Percentiles rank a stretch among this genome's conserved stretches.
phyloP scores from a whole-genome alignment of 352 stramenopile species.

The Pythium guiyangense region DNA sequence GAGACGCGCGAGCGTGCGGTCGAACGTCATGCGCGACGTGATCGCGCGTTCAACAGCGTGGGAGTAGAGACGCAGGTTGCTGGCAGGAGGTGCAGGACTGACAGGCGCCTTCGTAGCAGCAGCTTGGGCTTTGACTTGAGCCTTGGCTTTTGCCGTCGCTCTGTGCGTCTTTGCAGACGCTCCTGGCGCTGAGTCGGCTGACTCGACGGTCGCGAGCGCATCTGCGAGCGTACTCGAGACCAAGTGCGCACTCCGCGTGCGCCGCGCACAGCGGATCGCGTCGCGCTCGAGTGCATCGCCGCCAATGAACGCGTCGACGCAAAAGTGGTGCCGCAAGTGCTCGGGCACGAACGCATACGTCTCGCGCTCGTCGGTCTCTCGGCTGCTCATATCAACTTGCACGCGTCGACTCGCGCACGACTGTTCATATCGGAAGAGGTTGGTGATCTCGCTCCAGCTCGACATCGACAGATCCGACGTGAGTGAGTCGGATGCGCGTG shows the following conservation, averaged over 20 bases:
- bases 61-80: constrained; percentile 35
- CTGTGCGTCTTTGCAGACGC: neutral
- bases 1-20: constrained; percentile 29
- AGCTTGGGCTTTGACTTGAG: neutral
- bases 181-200: neutral
- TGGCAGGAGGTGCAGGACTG: constrained; percentile 1
- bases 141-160: neutral
- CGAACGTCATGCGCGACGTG: constrained; percentile 52
- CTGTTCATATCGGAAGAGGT: no score
- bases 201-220: neutral
- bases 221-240: constrained; percentile 22
- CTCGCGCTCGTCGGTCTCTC: constrained; percentile 5
- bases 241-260: constrained; percentile 47
- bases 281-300: constrained; percentile 15
- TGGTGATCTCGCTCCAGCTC: no score
- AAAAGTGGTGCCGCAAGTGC: constrained; percentile 53
- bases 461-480: no score
- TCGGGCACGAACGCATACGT: constrained; percentile 37
- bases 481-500: no score
- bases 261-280: constrained; percentile 30
- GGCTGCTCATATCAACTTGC: no score
- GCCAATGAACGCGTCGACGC: constrained; percentile 8
- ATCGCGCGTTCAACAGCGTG: constrained; percentile 41
- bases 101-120: neutral
- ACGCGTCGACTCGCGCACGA: no score